These are phyloP conservation scores for Acanthamoeba healyi DNA, from an alignment of 208 protist genomes.

Conservation along the genomic window DNA sequence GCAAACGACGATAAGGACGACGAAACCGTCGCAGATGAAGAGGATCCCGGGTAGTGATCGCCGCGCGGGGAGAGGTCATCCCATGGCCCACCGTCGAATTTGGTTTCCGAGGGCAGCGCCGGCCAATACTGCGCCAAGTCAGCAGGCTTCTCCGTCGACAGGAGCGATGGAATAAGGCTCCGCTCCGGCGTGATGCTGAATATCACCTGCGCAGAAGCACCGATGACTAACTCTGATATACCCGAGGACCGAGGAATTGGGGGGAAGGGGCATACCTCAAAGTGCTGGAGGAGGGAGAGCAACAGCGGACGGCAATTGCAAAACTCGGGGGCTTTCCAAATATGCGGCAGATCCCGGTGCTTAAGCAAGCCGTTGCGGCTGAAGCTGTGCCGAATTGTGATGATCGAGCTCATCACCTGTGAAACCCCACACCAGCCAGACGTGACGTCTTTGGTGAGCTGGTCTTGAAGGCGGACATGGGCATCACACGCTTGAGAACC, in stretches of 20 bases:
- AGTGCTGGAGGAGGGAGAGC: conserved; percentile 47
- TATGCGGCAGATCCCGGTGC: conserved; percentile 13
- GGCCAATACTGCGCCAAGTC: neutral
- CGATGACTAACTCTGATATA: too few relatives aligned
- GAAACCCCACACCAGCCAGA: too few relatives aligned
- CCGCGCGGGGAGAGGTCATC: neutral
- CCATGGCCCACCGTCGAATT: neutral
- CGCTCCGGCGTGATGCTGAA: conserved; percentile 41
- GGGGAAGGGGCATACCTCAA: neutral
- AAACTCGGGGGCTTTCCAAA: conserved; percentile 60
- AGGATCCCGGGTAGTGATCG: neutral
- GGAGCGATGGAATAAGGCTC: conserved; percentile 30
- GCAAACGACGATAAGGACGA: neutral
- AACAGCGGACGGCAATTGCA: neutral
- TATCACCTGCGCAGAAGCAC: neutral
- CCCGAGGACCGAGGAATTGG: too few relatives aligned
- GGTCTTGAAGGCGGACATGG: neutral
- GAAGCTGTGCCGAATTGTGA: conserved; percentile 43
- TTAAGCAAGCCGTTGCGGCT: neutral
- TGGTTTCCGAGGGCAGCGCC: neutral
- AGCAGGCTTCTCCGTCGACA: neutral
- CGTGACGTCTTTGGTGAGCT: too few relatives aligned
- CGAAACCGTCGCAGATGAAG: neutral
- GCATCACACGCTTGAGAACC: neutral
- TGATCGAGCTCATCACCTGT: conserved; percentile 54